phyloP scores from a whole-genome alignment of 768 basidiomycete species.

The Psilocybe cubensis region DNA sequence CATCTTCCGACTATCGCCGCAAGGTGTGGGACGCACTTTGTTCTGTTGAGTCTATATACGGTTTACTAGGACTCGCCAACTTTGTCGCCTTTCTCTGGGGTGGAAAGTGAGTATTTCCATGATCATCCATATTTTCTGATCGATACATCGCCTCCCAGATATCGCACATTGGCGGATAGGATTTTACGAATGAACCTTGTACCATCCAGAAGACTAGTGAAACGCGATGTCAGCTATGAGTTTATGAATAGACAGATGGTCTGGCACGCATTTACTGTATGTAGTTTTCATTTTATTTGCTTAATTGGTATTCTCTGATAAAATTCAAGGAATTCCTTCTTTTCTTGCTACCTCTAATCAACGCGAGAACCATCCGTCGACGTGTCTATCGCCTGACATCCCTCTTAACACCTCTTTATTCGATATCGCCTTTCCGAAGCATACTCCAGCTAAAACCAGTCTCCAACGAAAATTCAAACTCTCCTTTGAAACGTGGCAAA shows the following conservation, averaged over 20 bases:
- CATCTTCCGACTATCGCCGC: conserved; percentile 74
- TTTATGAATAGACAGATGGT: conserved; percentile 99
- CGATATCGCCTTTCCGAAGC: conserved; percentile 30
- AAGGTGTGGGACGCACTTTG: conserved; percentile 74
- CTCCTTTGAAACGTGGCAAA: conserved; percentile 51
- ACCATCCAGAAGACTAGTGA: conserved; percentile 68
- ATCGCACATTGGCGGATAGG: conserved; percentile 83
- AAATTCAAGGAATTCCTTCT: conserved; percentile 87
- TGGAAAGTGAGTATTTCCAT: conserved; percentile 63
- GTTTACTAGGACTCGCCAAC: conserved; percentile 66
- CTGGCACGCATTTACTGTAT: conserved; percentile 97
- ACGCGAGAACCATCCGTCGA: conserved; percentile 65
- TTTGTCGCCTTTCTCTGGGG: conserved; percentile 86
- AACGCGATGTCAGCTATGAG: conserved; percentile 92
- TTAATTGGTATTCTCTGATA: conserved; percentile 6
- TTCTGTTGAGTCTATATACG: conserved; percentile 68
- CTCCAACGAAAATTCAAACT: background rate
- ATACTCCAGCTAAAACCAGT: conserved; percentile 5
- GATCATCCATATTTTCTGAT: background rate
- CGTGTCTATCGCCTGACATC: conserved; percentile 45
- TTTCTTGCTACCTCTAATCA: conserved; percentile 88
- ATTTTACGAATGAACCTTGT: conserved; percentile 75
- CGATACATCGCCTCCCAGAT: conserved; percentile 48
- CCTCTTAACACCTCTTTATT: conserved; percentile 30
- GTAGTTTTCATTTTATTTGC: conserved; percentile 28